phyloP scores from a whole-genome alignment of 345 rosid species.

The Schrenkiella parvula region DNA sequence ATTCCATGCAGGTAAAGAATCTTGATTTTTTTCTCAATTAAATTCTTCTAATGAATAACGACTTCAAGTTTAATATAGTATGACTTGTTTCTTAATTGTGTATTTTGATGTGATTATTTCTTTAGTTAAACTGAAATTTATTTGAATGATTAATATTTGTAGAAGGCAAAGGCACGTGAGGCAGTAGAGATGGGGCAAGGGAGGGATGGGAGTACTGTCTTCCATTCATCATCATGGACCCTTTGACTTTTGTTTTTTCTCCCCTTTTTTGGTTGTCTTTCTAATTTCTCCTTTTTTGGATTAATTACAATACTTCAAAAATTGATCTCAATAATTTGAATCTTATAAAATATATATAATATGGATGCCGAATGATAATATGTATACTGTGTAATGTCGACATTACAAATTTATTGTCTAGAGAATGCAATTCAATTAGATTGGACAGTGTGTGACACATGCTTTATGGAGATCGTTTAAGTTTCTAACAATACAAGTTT shows the following conservation, averaged over 20 bases:
- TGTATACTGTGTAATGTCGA: slow-evolving; percentile 19
- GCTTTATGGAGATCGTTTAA: neutral
- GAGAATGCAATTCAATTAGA: neutral
- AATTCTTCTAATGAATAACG: neutral
- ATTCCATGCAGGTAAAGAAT: slow-evolving; percentile 42
- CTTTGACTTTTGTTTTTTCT: slow-evolving; percentile 35
- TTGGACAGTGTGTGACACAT: neutral
- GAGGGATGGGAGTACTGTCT: slow-evolving; percentile 48
- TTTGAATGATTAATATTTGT: neutral
- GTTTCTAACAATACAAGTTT: neutral
- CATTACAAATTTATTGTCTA: slow-evolving; percentile 17
- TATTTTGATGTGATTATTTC: neutral
- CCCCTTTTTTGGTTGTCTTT: slow-evolving; percentile 13
- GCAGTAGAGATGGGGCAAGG: slow-evolving; percentile 52
- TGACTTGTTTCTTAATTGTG: neutral
- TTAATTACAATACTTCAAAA: neutral
- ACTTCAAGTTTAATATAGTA: neutral
- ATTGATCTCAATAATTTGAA: slow-evolving; percentile 5
- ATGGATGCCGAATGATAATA: slow-evolving; percentile 15
- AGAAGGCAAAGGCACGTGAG: slow-evolving; percentile 64
- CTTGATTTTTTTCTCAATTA: neutral
- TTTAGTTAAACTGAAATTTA: neutral
- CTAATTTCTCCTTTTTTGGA: neutral
- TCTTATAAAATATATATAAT: too few relatives aligned
- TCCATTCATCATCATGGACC: slow-evolving; percentile 46